Conservation (phyloP, 1,284 basidiomycete genomes). For the Ceratobasidium sp. region DNA sequence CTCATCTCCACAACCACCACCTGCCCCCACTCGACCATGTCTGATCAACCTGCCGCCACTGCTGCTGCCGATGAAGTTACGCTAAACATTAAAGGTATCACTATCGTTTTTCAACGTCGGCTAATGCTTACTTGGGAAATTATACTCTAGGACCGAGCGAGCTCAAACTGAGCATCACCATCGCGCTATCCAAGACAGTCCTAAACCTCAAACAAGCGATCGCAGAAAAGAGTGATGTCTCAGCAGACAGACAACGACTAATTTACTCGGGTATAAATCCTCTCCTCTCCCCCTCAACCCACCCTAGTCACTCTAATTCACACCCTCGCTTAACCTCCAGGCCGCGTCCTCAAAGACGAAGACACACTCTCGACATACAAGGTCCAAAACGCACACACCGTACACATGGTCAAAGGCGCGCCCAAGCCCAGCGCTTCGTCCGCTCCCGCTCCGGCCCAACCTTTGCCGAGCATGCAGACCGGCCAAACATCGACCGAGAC, state of each 20-base stretch:
- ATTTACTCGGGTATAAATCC: conserved; percentile 85
- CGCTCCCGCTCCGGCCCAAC: conserved; percentile 60
- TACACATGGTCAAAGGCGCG: conserved; percentile 94
- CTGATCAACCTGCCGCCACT: conserved; percentile 18
- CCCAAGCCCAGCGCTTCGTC: conserved; percentile 64
- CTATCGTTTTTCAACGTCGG: background rate
- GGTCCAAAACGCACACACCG: conserved; percentile 85
- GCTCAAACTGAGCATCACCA: conserved; percentile 88
- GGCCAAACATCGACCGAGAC: conserved; percentile 87
- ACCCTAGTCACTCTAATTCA: background rate
- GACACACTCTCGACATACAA: conserved; percentile 87
- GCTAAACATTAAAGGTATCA: conserved; percentile 80
- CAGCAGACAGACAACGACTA: conserved; percentile 84
- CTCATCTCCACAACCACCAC: background rate
- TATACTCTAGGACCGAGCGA: no score
- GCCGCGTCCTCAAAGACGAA: conserved; percentile 77
- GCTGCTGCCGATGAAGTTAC: conserved; percentile 66
- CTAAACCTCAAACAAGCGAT: conserved; percentile 89
- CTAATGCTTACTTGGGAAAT: no score
- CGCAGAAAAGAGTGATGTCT: conserved; percentile 85
- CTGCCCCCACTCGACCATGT: background rate
- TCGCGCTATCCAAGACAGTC: conserved; percentile 83
- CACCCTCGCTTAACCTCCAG: conserved; percentile 49
- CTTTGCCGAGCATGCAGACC: conserved; percentile 82
- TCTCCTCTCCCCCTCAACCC: conserved; percentile 26